Evolutionary conservation across 257 asterid genomes (phyloP).

Genomic region (Nemophila menziesii): DNA sequence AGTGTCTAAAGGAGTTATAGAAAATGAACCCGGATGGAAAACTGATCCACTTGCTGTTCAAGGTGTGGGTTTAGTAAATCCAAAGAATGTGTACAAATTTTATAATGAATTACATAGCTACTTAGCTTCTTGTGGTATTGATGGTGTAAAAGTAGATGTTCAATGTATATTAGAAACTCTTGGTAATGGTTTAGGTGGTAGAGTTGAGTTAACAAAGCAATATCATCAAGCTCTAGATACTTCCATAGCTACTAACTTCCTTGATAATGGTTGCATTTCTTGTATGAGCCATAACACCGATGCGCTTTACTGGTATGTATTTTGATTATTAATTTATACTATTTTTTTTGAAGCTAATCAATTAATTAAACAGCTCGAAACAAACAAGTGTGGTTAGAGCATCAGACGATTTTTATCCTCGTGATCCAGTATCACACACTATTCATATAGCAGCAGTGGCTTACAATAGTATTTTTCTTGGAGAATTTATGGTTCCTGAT

Average conservation of each 20-base stretch:
- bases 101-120: conserved; percentile 63
- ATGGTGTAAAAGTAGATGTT: conserved; percentile 75
- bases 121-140: conserved; percentile 46
- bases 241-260: conserved; percentile 39
- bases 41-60: conserved; percentile 49
- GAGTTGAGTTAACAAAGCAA: conserved; percentile 47
- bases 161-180: conserved; percentile 49
- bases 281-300: conserved; percentile 56
- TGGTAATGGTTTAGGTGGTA: conserved; percentile 54
- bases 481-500: conserved; percentile 48
- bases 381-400: conserved; percentile 40
- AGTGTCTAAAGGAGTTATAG: conserved; percentile 46
- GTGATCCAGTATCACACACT: conserved; percentile 37
- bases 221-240: conserved; percentile 49
- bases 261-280: conserved; percentile 41
- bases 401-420: conserved; percentile 48
- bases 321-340: neutral
- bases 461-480: conserved; percentile 47
- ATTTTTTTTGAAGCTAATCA: conserved; percentile 1
- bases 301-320: conserved; percentile 37
- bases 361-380: conserved; percentile 35
- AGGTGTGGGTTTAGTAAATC: conserved; percentile 58
- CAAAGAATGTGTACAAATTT: conserved; percentile 30
- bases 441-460: conserved; percentile 53
- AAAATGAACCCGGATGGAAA: conserved; percentile 42